Evolutionary conservation across 2,329 filamentous ascomycete species (phyloP), one percentile per base, ranked within the genome.

Genomic region (Cryphonectria parasitica): DNA sequence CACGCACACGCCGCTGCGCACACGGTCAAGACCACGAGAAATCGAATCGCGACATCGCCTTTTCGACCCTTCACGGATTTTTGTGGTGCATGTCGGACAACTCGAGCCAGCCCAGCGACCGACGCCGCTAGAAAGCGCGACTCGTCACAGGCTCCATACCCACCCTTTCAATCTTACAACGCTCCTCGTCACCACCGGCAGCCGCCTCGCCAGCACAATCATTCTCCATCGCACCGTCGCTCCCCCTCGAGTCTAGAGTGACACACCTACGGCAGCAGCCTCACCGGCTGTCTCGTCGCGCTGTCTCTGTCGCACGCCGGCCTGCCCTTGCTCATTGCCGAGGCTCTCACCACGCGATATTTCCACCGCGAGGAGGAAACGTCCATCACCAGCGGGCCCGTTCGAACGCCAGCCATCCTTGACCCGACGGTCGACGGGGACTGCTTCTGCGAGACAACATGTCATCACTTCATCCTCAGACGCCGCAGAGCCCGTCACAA

Each of bases 381-480:
- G 19, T 56, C 62, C 28, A 62, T 67, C 71, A 63, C 49, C 61
- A 54, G 25, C 66, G 63, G 43, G 61, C 39, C 63, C 52, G 31
- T 49, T 56, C 11, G 10, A 28, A 62, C 69, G 45, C 66, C 66
- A 56, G 45, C 66, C 66, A 56, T 64, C 28, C 43, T 54, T 58
- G 39, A 63, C 66, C 66, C 66, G 45, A 62, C 71, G 62, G 66
- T 39, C 62, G 45, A 60, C 69, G 56, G 66, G 22, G 22, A n/a
- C 45, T 49, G 45, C 19, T 39, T 10, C 62, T 39, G 63, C 65
- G 45, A 69, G 67, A 61, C 82, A 86, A 80, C 80, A 90, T 90
- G 88, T 89, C 87, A 82, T 88, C 87, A 82, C 89, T 88, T 84
- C 88, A 90, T 79, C 89, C 89, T 76, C 88, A 88, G 77, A 91